A percentile compares a stretch with the other conserved stretches of the same genome.
Evolutionary conservation across 163 green algal species (phyloP).

Genomic region (Scenedesmus sp.): DNA sequence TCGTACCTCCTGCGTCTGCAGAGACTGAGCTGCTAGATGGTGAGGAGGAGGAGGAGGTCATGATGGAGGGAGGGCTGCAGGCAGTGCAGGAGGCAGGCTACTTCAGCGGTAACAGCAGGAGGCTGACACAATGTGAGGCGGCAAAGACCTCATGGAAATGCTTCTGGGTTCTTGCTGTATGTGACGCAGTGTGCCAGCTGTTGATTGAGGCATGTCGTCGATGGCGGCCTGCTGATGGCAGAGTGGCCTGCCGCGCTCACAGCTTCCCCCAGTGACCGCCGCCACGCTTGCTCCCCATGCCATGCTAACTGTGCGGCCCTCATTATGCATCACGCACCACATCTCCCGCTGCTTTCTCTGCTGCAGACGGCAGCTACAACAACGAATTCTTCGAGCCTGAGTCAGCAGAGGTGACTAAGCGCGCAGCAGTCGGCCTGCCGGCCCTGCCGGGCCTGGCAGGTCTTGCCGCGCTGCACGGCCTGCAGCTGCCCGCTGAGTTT

Average conservation of each 20-base stretch:
- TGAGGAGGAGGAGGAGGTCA: conserved; percentile 15
- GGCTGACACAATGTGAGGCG: conserved; percentile 3
- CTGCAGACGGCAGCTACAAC: conserved; percentile 1
- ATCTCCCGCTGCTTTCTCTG: not conserved
- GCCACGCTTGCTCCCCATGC: not conserved
- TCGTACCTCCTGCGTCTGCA: not conserved
- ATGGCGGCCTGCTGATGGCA: not conserved
- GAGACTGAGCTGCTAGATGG: not conserved
- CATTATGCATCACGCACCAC: not conserved
- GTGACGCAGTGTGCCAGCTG: not conserved
- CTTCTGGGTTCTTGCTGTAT: not conserved
- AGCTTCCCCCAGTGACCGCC: not conserved
- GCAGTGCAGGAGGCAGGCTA: not conserved
- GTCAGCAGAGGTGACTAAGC: not conserved
- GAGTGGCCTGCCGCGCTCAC: not conserved
- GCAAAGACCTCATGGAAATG: not conserved
- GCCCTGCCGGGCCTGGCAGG: not conserved
- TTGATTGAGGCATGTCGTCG: too few relatives aligned
- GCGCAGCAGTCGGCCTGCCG: conserved; percentile 8
- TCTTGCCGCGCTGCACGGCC: not conserved
- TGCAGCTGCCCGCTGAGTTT: not conserved
- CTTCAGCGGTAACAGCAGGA: not conserved
- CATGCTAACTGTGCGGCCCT: not conserved
- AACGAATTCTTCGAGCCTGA: conserved; percentile 34
- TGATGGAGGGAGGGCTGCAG: not conserved